phyloP scores from a whole-genome alignment of 2,329 filamentous ascomycete species.

The Xylariales sp. region DNA sequence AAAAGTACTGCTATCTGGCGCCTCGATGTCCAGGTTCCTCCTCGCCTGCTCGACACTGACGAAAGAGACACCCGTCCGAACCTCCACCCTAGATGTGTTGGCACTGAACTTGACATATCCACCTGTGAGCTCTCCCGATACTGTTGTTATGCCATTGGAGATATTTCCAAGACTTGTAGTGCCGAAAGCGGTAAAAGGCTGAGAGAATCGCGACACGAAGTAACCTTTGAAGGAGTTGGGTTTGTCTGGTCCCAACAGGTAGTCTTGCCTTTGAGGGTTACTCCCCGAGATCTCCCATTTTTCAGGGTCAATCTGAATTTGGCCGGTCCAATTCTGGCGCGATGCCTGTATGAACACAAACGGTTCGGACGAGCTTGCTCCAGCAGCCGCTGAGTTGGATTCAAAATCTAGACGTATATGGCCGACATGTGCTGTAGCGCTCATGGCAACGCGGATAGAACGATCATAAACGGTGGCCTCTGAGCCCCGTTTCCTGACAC shows the following conservation, averaged over 20 bases:
- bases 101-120: constrained; percentile 35
- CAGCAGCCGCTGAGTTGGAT: background rate
- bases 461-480: constrained; percentile 10
- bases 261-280: constrained; percentile 42
- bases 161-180: constrained; percentile 24
- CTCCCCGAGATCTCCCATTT: constrained; percentile 34
- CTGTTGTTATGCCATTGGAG: constrained; percentile 12
- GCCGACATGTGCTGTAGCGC: constrained; percentile 36
- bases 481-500: constrained; percentile 22
- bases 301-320: constrained; percentile 28
- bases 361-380: background rate
- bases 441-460: constrained; percentile 29
- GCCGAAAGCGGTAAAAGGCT: constrained; percentile 33
- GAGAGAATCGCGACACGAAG: constrained; percentile 42
- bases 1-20: constrained; percentile 29
- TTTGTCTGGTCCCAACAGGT: constrained; percentile 35
- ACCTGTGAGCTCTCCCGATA: constrained; percentile 28
- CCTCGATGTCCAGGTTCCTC: constrained; percentile 38
- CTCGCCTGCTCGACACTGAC: constrained; percentile 42
- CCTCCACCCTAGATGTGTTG: constrained; percentile 28
- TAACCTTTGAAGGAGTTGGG: constrained; percentile 37
- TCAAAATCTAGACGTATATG: constrained; percentile 35
- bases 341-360: constrained; percentile 1
- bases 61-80: constrained; percentile 42
- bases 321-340: background rate